Percentiles rank a stretch among this genome's conserved stretches.
These are phyloP conservation scores for Rhodotorula kratochvilovae DNA, from an alignment of 768 basidiomycete species.

Conservation along the genomic window DNA sequence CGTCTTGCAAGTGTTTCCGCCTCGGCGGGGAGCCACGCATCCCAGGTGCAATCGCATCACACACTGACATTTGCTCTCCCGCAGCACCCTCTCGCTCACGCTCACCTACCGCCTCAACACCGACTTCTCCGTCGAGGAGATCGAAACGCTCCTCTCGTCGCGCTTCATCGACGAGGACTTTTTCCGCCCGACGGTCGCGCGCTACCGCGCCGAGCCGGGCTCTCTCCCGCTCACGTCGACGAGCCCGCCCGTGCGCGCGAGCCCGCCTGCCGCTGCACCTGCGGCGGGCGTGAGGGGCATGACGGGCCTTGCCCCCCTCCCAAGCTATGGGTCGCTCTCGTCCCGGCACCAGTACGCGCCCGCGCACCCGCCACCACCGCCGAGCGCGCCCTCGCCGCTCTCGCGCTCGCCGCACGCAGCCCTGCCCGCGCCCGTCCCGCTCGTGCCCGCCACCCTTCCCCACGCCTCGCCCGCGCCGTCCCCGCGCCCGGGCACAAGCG, in stretches of 20 bases:
- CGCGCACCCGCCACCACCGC: not conserved
- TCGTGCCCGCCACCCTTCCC: not conserved
- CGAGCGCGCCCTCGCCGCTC: not conserved
- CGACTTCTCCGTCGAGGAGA: conserved; percentile 43
- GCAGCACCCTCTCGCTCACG: conserved; percentile 28
- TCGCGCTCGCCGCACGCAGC: not conserved
- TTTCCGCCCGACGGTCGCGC: conserved; percentile 41
- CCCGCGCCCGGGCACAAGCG: not conserved
- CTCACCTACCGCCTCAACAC: conserved; percentile 38
- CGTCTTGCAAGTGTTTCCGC: too few relatives aligned
- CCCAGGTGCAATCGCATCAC: too few relatives aligned
- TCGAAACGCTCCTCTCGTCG: conserved; percentile 42
- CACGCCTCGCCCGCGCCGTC: not conserved
- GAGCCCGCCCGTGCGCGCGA: not conserved
- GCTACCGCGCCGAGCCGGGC: conserved; percentile 25
- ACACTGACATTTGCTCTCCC: not conserved
- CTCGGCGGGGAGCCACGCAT: too few relatives aligned
- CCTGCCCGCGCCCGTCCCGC: not conserved
- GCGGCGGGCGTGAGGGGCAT: not conserved
- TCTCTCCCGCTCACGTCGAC: conserved; percentile 24
- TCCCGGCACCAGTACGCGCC: conserved; percentile 32
- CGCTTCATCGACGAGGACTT: conserved; percentile 45
- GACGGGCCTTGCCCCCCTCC: conserved; percentile 16
- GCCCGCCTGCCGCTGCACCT: not conserved
- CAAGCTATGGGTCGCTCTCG: conserved; percentile 31